Base-by-base conservation (phyloP, 495 filamentous ascomycete genomes). In the Lophium mytilinum region DNA sequence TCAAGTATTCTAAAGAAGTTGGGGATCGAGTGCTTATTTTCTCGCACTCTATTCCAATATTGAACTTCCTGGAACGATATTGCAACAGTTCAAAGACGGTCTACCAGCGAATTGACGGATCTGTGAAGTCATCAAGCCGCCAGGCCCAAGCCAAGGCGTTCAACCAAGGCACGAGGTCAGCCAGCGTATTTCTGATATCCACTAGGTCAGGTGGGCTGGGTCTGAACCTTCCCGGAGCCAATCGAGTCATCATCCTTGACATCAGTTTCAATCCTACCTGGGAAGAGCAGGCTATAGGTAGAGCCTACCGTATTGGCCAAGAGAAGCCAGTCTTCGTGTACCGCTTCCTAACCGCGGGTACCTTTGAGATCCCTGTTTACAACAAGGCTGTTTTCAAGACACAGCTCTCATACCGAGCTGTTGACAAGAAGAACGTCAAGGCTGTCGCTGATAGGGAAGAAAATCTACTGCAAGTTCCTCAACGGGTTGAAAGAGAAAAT, bases 271-370 rank as follows among this genome's bases (percentile, higher is more conserved):
- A 88, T 51, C 92, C 92, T 0, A 77, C 78, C 5, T 79, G 83
- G 69, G 92, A 96, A 66, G 83, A 91, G 55, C 92, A 97, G 68
- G 92, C 92, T 7, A 80, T 97, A 53, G 91, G 89, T 9, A 79
- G 92, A 61, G 86, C 86, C 0, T 95, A 94, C 67, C 88, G 92
- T 2, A 76, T 97, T 18, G 91, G 92, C 0, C 92, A 97, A 64
- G 71, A 68, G 15, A 96, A 95, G 61, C 76, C 78, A 0, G 90
- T 95, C 1, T 95, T 77, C 69, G 89, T 96, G 3, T 97, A 97
- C 66, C 86, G 87, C n/a, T 81, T 97, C 51, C 71, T 86, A 19
- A 73, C 81, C 12, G 88, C 82, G 4, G 91, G 90, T 1, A 95
- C 90, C 0, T 89, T 83, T 65, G 89, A 96, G 65, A 79, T 84